Evolutionary conservation across 331 rosid species (phyloP), one percentile per base, ranked within the genome.

Genomic region (Malus hybrid): DNA sequence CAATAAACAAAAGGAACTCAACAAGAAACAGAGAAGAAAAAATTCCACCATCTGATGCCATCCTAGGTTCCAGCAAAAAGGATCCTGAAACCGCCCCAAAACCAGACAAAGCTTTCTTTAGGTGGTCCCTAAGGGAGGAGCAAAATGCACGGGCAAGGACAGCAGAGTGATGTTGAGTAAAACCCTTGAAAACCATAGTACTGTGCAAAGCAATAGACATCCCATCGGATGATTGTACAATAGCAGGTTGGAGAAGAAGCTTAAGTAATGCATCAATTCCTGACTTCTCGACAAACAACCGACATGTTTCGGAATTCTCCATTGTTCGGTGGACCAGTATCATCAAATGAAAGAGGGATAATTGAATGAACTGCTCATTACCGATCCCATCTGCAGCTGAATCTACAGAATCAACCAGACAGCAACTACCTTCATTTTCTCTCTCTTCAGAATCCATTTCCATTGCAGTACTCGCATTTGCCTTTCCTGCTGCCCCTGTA

Each of bases 101-200:
- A 44, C 91, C 97, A 24, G 83, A 60, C 86, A 94, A 82, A 57
- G 96, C 96, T 81, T 86, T 88, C 89, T 92, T 94, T 71, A 92
- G 78, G 68, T 94, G 96, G 44, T 83, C 89, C 70, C 88, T 79
- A 65, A 94, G 99, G 73, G 89, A 82, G 83, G 96, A 84, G 80
- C 99, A 94, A 75, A 94, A 92, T 24, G 97, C 99, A 20, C 80
- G 95, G 56, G 99, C 96, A 79, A 94, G 83, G 59, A 90, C 87
- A 62, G 89, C 86, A 27, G 99, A 92, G 81, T 94, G 99, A 87
- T 94, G 96, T 72, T 94, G 99, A 36, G 99, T 88, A 48, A 94
- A 94, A 63, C 93, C 93, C 83, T 94, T 94, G 83, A 94, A 94
- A 52, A 94, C 99, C 99, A 94, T 94, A 71, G 97, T 94, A 86